These are phyloP conservation scores for Xerocomellus intermedius DNA, from an alignment of 768 basidiomycete species.

Conservation along the genomic window DNA sequence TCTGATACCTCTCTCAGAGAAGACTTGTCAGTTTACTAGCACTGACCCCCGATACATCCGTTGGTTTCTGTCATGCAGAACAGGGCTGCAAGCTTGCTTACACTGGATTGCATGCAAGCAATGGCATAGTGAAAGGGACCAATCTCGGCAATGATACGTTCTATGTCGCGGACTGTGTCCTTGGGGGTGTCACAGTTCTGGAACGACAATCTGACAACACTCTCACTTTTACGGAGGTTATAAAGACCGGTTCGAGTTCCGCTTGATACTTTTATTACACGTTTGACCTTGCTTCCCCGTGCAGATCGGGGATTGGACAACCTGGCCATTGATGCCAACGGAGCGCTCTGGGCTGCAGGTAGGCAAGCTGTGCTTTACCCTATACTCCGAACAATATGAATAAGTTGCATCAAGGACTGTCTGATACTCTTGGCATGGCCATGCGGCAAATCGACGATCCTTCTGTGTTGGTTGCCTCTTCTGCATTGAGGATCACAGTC, in stretches of 20 bases:
- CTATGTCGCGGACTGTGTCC: slow-evolving; percentile 52
- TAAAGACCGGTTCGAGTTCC: slow-evolving; percentile 47
- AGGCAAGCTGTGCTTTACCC: slow-evolving; percentile 4
- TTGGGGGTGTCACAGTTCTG: slow-evolving; percentile 49
- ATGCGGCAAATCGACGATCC: slow-evolving; percentile 44
- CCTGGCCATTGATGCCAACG: slow-evolving; percentile 55
- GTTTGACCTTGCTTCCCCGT: slow-evolving; percentile 5
- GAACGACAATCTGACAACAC: slow-evolving; percentile 60
- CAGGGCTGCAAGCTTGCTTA: slow-evolving; percentile 61
- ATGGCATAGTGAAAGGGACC: slow-evolving; percentile 56
- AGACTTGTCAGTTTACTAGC: slow-evolving; percentile 30
- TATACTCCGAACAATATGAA: background rate
- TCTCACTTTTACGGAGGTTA: slow-evolving; percentile 51
- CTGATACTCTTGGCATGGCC: slow-evolving; percentile 36
- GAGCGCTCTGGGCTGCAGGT: slow-evolving; percentile 65
- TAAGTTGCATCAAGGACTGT: slow-evolving; percentile 36
- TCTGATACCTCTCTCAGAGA: slow-evolving; percentile 14
- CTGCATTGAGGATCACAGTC: slow-evolving; percentile 50
- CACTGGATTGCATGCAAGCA: slow-evolving; percentile 47
- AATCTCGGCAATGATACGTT: slow-evolving; percentile 52
- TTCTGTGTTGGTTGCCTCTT: slow-evolving; percentile 41
- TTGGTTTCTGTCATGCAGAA: slow-evolving; percentile 64
- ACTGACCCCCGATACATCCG: slow-evolving; percentile 40
- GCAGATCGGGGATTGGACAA: slow-evolving; percentile 60
- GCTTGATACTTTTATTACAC: background rate